Evolutionary conservation across 108 stramenopile genomes (phyloP).

Genomic region (Asterionellopsis glacialis): DNA sequence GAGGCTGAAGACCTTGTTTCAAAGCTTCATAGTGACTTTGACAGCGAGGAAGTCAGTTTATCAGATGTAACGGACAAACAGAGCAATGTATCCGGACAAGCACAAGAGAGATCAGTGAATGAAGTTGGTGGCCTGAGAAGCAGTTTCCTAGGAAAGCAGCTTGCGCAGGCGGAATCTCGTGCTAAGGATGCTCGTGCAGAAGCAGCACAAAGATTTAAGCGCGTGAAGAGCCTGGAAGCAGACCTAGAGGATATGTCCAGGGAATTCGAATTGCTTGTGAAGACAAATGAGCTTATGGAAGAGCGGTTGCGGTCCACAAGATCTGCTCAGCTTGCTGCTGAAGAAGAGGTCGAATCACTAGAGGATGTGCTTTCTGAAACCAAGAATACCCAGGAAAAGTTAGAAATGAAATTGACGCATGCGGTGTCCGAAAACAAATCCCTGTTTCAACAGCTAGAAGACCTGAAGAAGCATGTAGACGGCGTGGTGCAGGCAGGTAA

Average conservation of each 20-base stretch:
- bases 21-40: no score
- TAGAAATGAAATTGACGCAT: no score
- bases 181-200: neutral
- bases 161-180: neutral
- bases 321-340: neutral
- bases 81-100: no score
- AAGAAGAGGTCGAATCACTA: neutral
- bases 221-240: neutral
- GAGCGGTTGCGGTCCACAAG: neutral
- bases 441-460: no score
- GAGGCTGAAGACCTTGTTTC: no score
- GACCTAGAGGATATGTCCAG: neutral
- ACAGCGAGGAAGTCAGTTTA: no score
- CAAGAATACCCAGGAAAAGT: neutral
- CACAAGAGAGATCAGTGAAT: no score
- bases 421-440: no score
- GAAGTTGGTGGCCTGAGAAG: neutral
- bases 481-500: neutral
- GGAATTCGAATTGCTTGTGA: slow-evolving; percentile 1
- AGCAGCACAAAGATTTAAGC: neutral
- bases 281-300: slow-evolving; percentile 2
- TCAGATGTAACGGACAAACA: no score
- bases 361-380: neutral
- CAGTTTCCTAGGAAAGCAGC: neutral
- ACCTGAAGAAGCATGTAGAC: neutral